These are phyloP conservation scores for Dioscorea alata DNA, from an alignment of 106 monocot genomes.

Conservation along the genomic window DNA sequence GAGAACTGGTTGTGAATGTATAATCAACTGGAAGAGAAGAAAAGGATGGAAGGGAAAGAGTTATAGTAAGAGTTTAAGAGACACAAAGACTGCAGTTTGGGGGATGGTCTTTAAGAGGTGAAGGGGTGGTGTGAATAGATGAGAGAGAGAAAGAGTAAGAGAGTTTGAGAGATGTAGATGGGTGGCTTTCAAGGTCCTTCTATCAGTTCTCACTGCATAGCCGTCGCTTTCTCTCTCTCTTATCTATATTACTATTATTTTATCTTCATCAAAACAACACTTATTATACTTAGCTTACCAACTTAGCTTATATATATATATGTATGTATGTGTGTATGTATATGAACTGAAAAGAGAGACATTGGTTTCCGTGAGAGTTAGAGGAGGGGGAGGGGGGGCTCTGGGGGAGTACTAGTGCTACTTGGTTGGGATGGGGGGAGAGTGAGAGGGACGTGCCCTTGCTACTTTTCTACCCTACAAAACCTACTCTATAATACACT, in stretches of 20 bases:
- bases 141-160: too few species aligned
- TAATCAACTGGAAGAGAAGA: not conserved
- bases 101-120: not conserved
- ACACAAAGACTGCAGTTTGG: constrained; percentile 40
- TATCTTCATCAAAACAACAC: too few species aligned
- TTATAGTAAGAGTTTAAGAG: constrained; percentile 2
- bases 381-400: constrained; percentile 7
- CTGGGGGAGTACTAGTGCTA: constrained; percentile 14
- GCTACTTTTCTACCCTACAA: constrained; percentile 17
- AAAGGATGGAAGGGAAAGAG: constrained; percentile 14
- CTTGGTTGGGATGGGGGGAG: constrained; percentile 20
- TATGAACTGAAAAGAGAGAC: not conserved
- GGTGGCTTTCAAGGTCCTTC: constrained; percentile 28
- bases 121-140: too few species aligned
- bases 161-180: constrained; percentile 6
- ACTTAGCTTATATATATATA: too few species aligned
- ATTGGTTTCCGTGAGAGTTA: constrained; percentile 31
- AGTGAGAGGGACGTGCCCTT: constrained; percentile 35
- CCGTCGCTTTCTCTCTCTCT: constrained; percentile 48
- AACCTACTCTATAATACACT: constrained; percentile 26
- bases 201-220: constrained; percentile 45
- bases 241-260: not conserved
- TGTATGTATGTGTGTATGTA: not conserved
- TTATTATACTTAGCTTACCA: too few species aligned
- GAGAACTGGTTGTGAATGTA: not conserved